phyloP scores from a whole-genome alignment of 2,329 filamentous ascomycete species.

The Dendrostoma leiphaemia region DNA sequence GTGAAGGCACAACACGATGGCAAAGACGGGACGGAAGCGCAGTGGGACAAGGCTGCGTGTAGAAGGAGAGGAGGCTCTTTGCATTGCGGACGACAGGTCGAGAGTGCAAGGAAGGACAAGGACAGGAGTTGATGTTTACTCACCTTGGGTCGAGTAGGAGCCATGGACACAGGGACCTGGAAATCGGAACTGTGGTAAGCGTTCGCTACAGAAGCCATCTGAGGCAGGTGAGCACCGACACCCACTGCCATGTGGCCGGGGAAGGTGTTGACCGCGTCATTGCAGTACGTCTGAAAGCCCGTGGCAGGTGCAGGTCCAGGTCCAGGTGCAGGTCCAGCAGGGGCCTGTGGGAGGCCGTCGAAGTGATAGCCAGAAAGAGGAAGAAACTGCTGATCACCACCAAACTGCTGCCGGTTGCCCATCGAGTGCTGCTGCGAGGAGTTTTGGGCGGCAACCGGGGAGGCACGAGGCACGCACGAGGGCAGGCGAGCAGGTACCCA shows the following conservation, averaged over 20 bases:
- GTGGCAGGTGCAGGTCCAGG: neutral
- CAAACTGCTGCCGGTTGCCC: neutral
- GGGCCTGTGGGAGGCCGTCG: neutral
- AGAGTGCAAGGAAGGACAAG: neutral
- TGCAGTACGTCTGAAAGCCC: neutral
- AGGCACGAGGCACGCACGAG: neutral
- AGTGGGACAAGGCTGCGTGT: neutral
- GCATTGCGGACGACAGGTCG: neutral
- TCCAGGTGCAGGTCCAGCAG: too few relatives aligned
- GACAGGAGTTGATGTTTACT: neutral
- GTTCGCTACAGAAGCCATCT: neutral
- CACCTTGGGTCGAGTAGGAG: neutral
- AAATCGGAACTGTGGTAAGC: neutral
- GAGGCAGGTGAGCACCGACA: neutral
- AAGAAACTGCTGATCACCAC: neutral
- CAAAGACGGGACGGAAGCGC: neutral
- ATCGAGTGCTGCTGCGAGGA: neutral
- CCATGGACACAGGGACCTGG: neutral
- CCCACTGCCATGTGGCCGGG: neutral
- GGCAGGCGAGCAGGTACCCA: neutral
- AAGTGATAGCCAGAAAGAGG: neutral
- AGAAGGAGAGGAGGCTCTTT: conserved; percentile 4
- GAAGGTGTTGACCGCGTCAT: neutral
- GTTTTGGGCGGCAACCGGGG: neutral
- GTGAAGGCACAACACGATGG: conserved; percentile 23